Evolutionary conservation across 1,284 basidiomycete species (phyloP).

Genomic region (Jaminaea rosea): DNA sequence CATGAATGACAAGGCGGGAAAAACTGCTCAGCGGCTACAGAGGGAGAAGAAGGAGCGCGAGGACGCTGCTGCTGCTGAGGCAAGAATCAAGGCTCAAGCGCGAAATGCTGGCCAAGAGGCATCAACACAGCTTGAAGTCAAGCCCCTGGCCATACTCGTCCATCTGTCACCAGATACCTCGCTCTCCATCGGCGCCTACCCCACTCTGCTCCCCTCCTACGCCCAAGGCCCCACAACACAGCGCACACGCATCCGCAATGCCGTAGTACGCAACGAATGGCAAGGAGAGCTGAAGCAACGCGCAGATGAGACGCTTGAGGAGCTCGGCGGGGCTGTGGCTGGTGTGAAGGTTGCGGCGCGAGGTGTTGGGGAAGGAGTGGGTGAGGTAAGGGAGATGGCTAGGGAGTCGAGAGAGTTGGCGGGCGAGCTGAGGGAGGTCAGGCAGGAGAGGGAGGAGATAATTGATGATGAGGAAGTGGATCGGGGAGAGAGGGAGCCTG

Average conservation of each 20-base stretch:
- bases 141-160: slow-evolving; percentile 1
- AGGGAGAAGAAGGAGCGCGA: background rate
- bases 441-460: too few relatives aligned
- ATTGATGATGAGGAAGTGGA: too few relatives aligned
- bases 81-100: background rate
- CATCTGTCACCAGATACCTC: slow-evolving; percentile 1
- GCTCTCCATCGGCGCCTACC: slow-evolving; percentile 2
- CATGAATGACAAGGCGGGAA: slow-evolving; percentile 5
- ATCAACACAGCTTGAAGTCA: slow-evolving; percentile 3
- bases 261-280: background rate
- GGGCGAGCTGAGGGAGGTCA: background rate
- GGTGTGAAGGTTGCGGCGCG: background rate
- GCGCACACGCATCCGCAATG: slow-evolving; percentile 5
- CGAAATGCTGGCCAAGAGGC: background rate
- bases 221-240: slow-evolving; percentile 7
- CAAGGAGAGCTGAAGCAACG: background rate
- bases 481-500: too few relatives aligned
- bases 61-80: background rate
- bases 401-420: too few relatives aligned
- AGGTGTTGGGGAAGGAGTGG: background rate
- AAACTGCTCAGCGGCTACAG: background rate
- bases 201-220: slow-evolving; percentile 2
- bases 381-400: background rate
- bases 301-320: background rate
- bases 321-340: too few relatives aligned